A percentile compares a stretch with the other conserved stretches of the same genome.
phyloP scores from a whole-genome alignment of 805 yeast genomes.

The Clavispora vitiphila region DNA sequence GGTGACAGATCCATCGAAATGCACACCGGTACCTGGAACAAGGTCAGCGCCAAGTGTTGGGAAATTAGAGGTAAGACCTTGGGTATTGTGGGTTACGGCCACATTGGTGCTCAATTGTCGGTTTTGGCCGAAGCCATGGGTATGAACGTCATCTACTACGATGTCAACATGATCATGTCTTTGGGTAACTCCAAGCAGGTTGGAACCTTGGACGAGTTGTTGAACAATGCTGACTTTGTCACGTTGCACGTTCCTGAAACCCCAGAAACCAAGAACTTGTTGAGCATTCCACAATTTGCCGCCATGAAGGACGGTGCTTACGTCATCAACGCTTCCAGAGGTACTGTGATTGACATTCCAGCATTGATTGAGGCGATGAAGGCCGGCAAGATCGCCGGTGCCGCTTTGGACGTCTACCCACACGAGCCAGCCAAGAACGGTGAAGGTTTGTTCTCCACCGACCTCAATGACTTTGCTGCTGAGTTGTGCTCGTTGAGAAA shows the following conservation, averaged over 20 bases:
- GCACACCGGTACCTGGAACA: conserved; percentile 97
- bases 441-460: conserved; percentile 65
- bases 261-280: conserved; percentile 84
- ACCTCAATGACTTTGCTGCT: conserved; percentile 75
- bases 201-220: conserved; percentile 73
- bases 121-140: conserved; percentile 98
- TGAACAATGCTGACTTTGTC: conserved; percentile 79
- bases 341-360: conserved; percentile 94
- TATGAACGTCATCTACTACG: conserved; percentile 93
- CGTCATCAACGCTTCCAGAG: conserved; percentile 93
- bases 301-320: conserved; percentile 97
- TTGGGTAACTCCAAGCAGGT: conserved; percentile 97
- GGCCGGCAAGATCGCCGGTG: conserved; percentile 92
- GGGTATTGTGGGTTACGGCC: conserved; percentile 97
- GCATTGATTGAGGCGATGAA: conserved; percentile 89
- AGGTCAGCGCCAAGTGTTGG: conserved; percentile 93
- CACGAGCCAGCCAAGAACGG: conserved; percentile 98
- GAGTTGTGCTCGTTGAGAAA: conserved; percentile 81
- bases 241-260: conserved; percentile 94
- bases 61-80: conserved; percentile 98
- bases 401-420: conserved; percentile 95
- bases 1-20: conserved; percentile 95
- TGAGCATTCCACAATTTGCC: conserved; percentile 85
- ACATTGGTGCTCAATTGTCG: conserved; percentile 94
- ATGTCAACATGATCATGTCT: conserved; percentile 88